These are phyloP conservation scores for Pythium apleroticum DNA, from an alignment of 352 stramenopile species.

Conservation along the genomic window DNA sequence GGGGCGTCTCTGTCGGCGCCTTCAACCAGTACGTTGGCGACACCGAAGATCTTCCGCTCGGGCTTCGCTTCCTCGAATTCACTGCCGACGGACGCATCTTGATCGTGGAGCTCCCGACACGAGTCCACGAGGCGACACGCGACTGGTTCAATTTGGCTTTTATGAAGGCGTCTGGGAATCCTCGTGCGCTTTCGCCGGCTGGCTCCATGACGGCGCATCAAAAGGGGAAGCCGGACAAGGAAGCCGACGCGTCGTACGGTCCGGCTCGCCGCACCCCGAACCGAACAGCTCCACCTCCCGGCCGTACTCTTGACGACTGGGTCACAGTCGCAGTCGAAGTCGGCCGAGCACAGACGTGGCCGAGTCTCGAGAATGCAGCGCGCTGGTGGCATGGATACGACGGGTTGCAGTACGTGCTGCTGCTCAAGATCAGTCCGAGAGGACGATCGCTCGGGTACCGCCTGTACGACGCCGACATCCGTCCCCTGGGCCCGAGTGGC, in stretches of 20 bases:
- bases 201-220: conserved; percentile 23
- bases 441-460: not conserved
- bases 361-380: not conserved
- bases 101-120: conserved; percentile 18
- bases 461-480: not conserved
- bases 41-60: conserved; percentile 22
- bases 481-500: not conserved
- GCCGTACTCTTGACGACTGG: not conserved
- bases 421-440: not conserved
- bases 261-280: conserved; percentile 1
- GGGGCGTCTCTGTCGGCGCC: conserved; percentile 26
- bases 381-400: not conserved
- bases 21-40: conserved; percentile 31
- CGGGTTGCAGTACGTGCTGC: not conserved
- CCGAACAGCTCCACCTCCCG: no score
- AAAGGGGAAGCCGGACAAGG: conserved; percentile 19
- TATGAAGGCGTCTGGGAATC: conserved; percentile 16
- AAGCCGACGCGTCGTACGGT: conserved; percentile 30
- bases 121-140: conserved; percentile 26
- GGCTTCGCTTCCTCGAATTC: conserved; percentile 26
- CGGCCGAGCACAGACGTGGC: not conserved
- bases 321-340: not conserved
- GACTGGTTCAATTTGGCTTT: conserved; percentile 21
- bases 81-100: conserved; percentile 20
- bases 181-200: conserved; percentile 1